Conservation (phyloP, 192 early-diverging fungal species). For the Entomortierella beljakovae region DNA sequence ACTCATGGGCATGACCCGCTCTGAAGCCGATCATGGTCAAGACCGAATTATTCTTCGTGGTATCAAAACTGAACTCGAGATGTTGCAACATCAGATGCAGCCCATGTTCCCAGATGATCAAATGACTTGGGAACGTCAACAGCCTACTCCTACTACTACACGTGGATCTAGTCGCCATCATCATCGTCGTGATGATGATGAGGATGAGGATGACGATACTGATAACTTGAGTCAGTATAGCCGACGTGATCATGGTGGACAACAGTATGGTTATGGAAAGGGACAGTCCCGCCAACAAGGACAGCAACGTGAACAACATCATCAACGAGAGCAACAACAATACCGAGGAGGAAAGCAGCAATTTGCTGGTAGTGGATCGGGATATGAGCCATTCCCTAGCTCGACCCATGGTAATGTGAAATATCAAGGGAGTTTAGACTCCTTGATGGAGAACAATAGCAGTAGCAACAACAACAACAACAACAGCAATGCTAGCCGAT, state of each 20-base stretch:
- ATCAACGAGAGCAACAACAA: constrained; percentile 21
- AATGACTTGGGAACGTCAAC: constrained; percentile 47
- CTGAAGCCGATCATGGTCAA: constrained; percentile 49
- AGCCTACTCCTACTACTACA: constrained; percentile 16
- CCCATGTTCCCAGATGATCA: constrained; percentile 45
- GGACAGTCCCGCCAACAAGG: constrained; percentile 16
- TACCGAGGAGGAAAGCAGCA: constrained; percentile 11
- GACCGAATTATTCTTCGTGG: constrained; percentile 45
- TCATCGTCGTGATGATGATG: constrained; percentile 8
- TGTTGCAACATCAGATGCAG: constrained; percentile 50
- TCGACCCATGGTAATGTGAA: constrained; percentile 1
- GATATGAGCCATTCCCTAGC: constrained; percentile 36
- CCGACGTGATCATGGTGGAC: constrained; percentile 16
- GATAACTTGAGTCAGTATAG: constrained; percentile 27
- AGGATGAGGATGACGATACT: constrained; percentile 21
- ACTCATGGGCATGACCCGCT: constrained; percentile 46
- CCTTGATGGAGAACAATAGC: background rate
- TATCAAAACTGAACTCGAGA: constrained; percentile 50
- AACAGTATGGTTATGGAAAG: background rate
- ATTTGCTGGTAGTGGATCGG: background rate
- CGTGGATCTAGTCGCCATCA: constrained; percentile 8
- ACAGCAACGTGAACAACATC: constrained; percentile 18
- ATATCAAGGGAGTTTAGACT: constrained; percentile 20
- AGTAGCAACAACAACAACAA: constrained; percentile 17
- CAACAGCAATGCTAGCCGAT: background rate